These are phyloP conservation scores for Chaetomium cochliodes DNA, from an alignment of 495 filamentous ascomycete species.

Conservation along the genomic window DNA sequence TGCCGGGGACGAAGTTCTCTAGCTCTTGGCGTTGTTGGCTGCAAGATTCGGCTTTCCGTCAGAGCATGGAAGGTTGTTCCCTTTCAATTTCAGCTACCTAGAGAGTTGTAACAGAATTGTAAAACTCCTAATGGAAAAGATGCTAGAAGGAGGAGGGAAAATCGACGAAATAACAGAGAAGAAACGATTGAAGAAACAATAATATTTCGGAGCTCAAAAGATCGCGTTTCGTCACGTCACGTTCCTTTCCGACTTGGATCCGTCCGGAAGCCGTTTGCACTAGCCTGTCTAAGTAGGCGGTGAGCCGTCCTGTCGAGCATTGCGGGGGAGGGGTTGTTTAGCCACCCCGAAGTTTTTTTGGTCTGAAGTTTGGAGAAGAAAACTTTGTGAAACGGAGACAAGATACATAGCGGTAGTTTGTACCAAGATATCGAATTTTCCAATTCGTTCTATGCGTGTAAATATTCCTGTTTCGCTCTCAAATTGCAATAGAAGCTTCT, in stretches of 20 bases:
- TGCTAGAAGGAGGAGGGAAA: no score
- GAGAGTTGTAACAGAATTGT: no score
- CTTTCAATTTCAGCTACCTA: no score
- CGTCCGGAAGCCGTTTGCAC: neutral
- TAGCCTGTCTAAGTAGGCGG: slow-evolving; percentile 17
- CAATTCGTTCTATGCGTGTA: no score
- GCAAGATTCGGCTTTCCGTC: neutral
- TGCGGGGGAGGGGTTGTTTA: slow-evolving; percentile 16
- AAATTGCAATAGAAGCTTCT: neutral
- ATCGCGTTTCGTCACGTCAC: no score
- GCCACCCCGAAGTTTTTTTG: neutral
- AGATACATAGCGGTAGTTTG: neutral
- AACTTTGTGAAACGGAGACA: slow-evolving; percentile 9
- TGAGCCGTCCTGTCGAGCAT: neutral
- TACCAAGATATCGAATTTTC: no score
- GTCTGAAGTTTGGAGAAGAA: neutral
- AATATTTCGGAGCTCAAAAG: no score
- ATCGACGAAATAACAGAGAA: no score
- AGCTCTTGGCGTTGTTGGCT: slow-evolving; percentile 7
- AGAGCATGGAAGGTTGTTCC: neutral
- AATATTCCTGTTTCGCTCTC: no score
- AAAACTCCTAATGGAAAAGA: no score
- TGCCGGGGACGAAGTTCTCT: neutral
- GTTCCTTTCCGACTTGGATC: no score
- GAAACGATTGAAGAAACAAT: no score